phyloP scores from a whole-genome alignment of 1,284 basidiomycete species.

The Ceratobasidium sp. region DNA sequence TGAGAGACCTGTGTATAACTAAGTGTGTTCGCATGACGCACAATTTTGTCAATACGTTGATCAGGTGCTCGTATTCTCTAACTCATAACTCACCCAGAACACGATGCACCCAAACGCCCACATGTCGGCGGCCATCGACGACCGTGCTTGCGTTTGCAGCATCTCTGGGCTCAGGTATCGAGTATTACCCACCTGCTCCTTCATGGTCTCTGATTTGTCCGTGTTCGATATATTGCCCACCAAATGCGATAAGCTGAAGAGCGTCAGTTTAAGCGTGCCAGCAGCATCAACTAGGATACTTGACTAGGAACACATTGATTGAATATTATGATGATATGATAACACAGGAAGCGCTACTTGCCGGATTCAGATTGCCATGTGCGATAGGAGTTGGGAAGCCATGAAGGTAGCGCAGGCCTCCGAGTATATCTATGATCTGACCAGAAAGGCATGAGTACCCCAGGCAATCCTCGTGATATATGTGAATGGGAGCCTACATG shows the following conservation, averaged over 20 bases:
- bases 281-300: slow-evolving; percentile 9
- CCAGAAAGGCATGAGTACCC: no score
- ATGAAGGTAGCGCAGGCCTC: slow-evolving; percentile 5
- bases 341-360: background rate
- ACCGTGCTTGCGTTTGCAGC: background rate
- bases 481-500: background rate
- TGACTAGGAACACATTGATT: background rate
- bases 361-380: slow-evolving; percentile 22
- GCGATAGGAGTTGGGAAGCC: slow-evolving; percentile 14
- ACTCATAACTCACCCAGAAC: slow-evolving; percentile 5
- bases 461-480: no score
- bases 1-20: background rate
- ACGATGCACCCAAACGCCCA: slow-evolving; percentile 27
- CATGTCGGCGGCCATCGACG: background rate
- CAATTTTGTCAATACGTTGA: no score
- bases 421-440: slow-evolving; percentile 8
- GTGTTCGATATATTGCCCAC: background rate
- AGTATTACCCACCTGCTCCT: background rate
- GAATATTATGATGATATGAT: background rate
- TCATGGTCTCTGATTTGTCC: background rate
- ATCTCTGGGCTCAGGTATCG: slow-evolving; percentile 28
- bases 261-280: slow-evolving; percentile 10
- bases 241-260: slow-evolving; percentile 7
- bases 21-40: no score
- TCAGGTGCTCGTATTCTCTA: background rate